Evolutionary conservation across 139 green algal species (phyloP).

Genomic region (Closterium sp.): DNA sequence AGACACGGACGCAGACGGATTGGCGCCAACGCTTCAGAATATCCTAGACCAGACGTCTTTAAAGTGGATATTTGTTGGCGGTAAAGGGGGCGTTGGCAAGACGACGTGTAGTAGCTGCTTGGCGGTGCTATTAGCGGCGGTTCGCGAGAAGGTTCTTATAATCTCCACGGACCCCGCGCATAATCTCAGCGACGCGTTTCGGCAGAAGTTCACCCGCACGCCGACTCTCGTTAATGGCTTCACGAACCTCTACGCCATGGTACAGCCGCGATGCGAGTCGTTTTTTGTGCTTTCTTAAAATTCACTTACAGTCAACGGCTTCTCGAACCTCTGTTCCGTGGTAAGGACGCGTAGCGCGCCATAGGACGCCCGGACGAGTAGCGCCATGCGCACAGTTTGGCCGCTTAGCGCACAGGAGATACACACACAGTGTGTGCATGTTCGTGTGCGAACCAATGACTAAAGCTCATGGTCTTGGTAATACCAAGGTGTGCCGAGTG

Average conservation of each 20-base stretch:
- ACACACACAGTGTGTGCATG: too few relatives aligned
- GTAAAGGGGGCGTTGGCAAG: conserved; percentile 97
- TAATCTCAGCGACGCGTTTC: conserved; percentile 94
- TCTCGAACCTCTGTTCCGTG: too few relatives aligned
- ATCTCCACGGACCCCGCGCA: conserved; percentile 96
- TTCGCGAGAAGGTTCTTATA: conserved; percentile 83
- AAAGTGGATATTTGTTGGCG: conserved; percentile 95
- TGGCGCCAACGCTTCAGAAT: conserved; percentile 80
- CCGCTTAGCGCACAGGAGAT: too few relatives aligned
- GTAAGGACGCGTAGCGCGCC: too few relatives aligned
- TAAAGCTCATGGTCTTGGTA: not conserved
- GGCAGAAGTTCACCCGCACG: conserved; percentile 88
- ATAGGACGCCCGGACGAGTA: too few relatives aligned
- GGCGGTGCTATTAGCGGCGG: conserved; percentile 77
- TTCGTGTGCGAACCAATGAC: too few relatives aligned
- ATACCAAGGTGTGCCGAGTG: not conserved
- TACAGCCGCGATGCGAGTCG: conserved; percentile 47
- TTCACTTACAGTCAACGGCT: too few relatives aligned
- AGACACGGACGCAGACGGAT: conserved; percentile 1
- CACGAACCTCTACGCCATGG: conserved; percentile 93
- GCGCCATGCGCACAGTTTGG: too few relatives aligned
- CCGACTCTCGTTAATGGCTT: conserved; percentile 84
- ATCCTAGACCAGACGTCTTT: conserved; percentile 80
- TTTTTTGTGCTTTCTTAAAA: not conserved
- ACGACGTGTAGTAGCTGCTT: conserved; percentile 89